A percentile compares a stretch with the other conserved stretches of the same genome.
phyloP scores from a whole-genome alignment of 2,329 filamentous ascomycete species.

The Berkeleyomyces rouxiae region DNA sequence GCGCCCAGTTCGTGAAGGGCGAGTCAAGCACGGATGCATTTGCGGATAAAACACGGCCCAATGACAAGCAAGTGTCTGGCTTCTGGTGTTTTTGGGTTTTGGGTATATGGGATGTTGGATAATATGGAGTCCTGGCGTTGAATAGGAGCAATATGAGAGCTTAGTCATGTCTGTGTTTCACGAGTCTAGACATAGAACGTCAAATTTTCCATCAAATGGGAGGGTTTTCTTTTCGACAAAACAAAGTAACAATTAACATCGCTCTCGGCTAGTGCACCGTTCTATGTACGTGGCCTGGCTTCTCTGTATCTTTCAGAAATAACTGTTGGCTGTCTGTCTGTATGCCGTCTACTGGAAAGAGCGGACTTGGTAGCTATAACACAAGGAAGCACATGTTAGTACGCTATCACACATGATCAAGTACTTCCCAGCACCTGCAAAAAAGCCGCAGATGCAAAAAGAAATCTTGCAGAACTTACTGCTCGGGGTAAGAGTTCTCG shows the following conservation, averaged over 20 bases:
- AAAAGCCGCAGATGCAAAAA: neutral
- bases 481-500: slow-evolving; percentile 53
- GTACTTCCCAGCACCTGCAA: neutral
- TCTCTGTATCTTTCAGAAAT: slow-evolving; percentile 16
- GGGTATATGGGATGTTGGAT: neutral
- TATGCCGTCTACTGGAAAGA: slow-evolving; percentile 33
- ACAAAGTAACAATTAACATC: slow-evolving; percentile 2
- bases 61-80: too few relatives aligned
- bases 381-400: slow-evolving; percentile 18
- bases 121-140: neutral
- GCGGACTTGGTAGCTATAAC: slow-evolving; percentile 44
- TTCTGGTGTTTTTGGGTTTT: neutral
- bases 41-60: too few relatives aligned
- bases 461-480: slow-evolving; percentile 33
- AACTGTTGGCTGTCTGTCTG: slow-evolving; percentile 13
- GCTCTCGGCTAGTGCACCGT: neutral
- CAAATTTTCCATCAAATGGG: slow-evolving; percentile 4
- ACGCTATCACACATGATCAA: slow-evolving; percentile 7
- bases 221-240: neutral
- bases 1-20: slow-evolving; percentile 13
- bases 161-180: neutral
- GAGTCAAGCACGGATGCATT: neutral
- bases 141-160: neutral
- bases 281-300: slow-evolving; percentile 1
- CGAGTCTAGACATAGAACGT: neutral